Evolutionary conservation across 129 eudicot species (phyloP).

Genomic region (Ambrosia artemisiifolia): DNA sequence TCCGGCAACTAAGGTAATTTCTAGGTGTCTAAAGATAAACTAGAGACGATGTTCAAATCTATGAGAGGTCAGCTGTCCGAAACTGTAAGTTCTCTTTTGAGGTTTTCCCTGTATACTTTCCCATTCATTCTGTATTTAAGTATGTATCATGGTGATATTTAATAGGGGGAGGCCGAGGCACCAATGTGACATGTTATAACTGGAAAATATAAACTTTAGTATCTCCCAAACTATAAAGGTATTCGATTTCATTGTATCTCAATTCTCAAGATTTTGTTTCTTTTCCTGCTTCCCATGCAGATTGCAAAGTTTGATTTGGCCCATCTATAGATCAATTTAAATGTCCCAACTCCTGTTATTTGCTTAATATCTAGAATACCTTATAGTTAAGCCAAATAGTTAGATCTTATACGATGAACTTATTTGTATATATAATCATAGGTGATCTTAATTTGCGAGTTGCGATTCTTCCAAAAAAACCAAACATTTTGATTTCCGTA

Average conservation of each 20-base stretch:
- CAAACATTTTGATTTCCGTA: not conserved
- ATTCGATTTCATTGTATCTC: not conserved
- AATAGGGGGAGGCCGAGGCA: constrained; percentile 16
- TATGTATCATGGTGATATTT: not conserved
- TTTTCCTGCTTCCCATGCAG: not conserved
- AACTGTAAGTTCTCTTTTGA: constrained; percentile 40
- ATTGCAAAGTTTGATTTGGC: not conserved
- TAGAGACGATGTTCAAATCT: constrained; percentile 60
- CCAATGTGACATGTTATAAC: constrained; percentile 13
- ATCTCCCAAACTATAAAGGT: constrained; percentile 9
- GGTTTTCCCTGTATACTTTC: not conserved
- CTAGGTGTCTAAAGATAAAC: constrained; percentile 54
- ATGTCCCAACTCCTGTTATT: not conserved
- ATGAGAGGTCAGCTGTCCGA: constrained; percentile 44
- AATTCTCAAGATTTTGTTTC: constrained; percentile 4
- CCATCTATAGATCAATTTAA: not conserved
- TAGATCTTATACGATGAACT: not conserved
- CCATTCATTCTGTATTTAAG: not conserved
- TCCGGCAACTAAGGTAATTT: too few species aligned
- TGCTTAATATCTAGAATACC: not conserved
- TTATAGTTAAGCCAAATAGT: constrained; percentile 5
- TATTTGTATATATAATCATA: not conserved
- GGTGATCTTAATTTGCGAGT: not conserved
- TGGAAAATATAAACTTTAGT: not conserved
- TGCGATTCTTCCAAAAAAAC: not conserved